Evolutionary conservation across 1,139 yeast genomes (phyloP).

Genomic region (Citeromyces hawaiiensis): DNA sequence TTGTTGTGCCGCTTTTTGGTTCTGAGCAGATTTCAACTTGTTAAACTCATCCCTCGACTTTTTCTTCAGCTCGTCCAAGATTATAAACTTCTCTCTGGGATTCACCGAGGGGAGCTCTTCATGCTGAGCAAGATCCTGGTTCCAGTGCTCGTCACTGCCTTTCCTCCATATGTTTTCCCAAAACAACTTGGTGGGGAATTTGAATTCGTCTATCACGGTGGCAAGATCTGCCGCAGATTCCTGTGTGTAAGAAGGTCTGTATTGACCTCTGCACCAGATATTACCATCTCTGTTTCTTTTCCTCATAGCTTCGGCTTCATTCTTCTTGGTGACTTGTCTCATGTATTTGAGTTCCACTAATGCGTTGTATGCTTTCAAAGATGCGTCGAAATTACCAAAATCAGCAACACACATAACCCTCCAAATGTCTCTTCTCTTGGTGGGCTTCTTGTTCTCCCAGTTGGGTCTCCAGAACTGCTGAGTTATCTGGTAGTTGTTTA

Average conservation of each 20-base stretch:
- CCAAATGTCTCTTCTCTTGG: conserved; percentile 79
- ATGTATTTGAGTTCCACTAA: conserved; percentile 60
- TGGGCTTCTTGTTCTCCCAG: conserved; percentile 81
- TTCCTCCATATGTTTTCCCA: conserved; percentile 87
- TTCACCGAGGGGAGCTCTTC: conserved; percentile 31
- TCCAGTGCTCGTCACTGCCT: conserved; percentile 66
- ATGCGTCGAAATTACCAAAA: conserved; percentile 47
- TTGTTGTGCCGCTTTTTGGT: conserved; percentile 2
- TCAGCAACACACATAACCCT: conserved; percentile 80
- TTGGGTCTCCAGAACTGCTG: conserved; percentile 66
- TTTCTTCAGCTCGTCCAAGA: conserved; percentile 43
- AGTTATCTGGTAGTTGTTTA: conserved; percentile 52
- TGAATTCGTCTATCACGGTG: conserved; percentile 53
- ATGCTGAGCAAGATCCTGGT: conserved; percentile 40
- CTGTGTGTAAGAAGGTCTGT: conserved; percentile 80
- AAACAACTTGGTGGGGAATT: conserved; percentile 35
- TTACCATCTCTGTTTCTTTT: conserved; percentile 66
- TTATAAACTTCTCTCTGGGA: conserved; percentile 52
- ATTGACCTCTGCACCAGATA: conserved; percentile 78
- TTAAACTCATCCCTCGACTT: conserved; percentile 15
- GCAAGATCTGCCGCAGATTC: conserved; percentile 86
- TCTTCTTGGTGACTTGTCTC: conserved; percentile 47
- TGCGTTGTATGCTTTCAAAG: conserved; percentile 64
- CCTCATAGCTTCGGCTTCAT: conserved; percentile 57
- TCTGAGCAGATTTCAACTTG: not conserved